phyloP scores from a whole-genome alignment of 805 yeast species.

The Candida wancherniae region DNA sequence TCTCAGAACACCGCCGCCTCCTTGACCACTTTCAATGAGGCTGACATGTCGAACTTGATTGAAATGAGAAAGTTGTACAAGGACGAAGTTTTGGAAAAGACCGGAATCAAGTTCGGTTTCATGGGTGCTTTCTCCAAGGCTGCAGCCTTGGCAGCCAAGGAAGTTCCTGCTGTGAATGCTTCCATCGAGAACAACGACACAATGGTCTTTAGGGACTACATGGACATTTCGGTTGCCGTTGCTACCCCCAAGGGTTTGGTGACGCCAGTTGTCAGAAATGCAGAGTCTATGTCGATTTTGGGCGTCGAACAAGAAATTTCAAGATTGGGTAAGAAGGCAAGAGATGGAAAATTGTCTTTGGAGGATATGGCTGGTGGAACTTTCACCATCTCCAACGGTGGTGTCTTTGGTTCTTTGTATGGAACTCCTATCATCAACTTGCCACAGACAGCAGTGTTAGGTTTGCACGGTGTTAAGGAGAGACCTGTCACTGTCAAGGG shows the following conservation, averaged over 20 bases:
- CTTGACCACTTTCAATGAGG: constrained; percentile 95
- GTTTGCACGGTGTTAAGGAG: constrained; percentile 95
- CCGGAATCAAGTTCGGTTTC: constrained; percentile 94
- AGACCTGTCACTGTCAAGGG: constrained; percentile 97
- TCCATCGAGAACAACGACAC: constrained; percentile 89
- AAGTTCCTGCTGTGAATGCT: constrained; percentile 92
- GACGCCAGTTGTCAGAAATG: constrained; percentile 96
- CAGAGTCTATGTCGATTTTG: constrained; percentile 81
- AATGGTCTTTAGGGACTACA: constrained; percentile 92
- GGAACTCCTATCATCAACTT: constrained; percentile 98
- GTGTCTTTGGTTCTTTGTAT: constrained; percentile 94
- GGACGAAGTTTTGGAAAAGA: constrained; percentile 91
- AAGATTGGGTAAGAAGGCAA: constrained; percentile 82
- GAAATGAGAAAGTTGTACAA: constrained; percentile 95
- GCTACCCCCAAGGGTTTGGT: constrained; percentile 99
- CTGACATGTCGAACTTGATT: constrained; percentile 88
- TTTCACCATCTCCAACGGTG: constrained; percentile 98
- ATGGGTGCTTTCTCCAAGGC: constrained; percentile 99
- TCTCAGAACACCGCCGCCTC: constrained; percentile 99
- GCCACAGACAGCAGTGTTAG: constrained; percentile 98
- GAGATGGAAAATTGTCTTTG: constrained; percentile 91
- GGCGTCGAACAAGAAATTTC: constrained; percentile 87
- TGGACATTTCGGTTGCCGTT: constrained; percentile 93
- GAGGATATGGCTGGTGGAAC: constrained; percentile 99
- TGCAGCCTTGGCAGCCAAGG: constrained; percentile 85